Evolutionary conservation across 2,329 filamentous ascomycete genomes (phyloP).

Genomic region (Paracorniculantispora psalliotae): DNA sequence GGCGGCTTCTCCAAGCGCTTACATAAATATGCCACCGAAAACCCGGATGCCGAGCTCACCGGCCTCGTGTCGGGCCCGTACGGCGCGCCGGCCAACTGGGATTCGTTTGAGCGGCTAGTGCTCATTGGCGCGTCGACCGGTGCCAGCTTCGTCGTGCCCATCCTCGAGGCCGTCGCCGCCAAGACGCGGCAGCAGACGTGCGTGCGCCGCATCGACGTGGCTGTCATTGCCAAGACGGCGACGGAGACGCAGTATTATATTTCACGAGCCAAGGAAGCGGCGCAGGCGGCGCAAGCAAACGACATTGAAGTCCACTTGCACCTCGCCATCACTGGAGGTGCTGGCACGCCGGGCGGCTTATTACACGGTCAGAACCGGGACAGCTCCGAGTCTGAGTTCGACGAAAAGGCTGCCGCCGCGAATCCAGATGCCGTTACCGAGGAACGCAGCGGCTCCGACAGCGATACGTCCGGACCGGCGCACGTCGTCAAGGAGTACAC

Average conservation of each 20-base stretch:
- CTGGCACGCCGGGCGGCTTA: neutral
- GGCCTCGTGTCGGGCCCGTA: conserved; percentile 53
- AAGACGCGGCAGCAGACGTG: conserved; percentile 38
- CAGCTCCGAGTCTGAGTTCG: conserved; percentile 21
- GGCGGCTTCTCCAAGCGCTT: conserved; percentile 53
- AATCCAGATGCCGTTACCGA: neutral
- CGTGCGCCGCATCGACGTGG: conserved; percentile 47
- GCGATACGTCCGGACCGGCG: conserved; percentile 10
- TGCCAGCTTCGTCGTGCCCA: conserved; percentile 56
- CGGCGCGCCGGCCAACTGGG: conserved; percentile 50
- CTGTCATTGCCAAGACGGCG: conserved; percentile 46
- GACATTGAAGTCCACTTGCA: conserved; percentile 49
- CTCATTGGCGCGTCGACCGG: conserved; percentile 59
- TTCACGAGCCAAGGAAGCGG: conserved; percentile 41
- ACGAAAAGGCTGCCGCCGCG: conserved; percentile 1
- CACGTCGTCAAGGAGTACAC: conserved; percentile 38
- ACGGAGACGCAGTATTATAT: conserved; percentile 54
- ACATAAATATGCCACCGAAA: conserved; percentile 40
- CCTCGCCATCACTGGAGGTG: conserved; percentile 47
- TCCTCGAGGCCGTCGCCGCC: conserved; percentile 50
- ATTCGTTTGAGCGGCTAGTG: conserved; percentile 55
- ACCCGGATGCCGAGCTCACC: conserved; percentile 25
- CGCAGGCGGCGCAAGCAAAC: conserved; percentile 33
- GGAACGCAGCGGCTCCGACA: conserved; percentile 15
- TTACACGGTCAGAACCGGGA: neutral